Evolutionary conservation across 1,284 basidiomycete species (phyloP), one percentile per base, ranked within the genome.

Genomic region (Cryptococcus floricola): DNA sequence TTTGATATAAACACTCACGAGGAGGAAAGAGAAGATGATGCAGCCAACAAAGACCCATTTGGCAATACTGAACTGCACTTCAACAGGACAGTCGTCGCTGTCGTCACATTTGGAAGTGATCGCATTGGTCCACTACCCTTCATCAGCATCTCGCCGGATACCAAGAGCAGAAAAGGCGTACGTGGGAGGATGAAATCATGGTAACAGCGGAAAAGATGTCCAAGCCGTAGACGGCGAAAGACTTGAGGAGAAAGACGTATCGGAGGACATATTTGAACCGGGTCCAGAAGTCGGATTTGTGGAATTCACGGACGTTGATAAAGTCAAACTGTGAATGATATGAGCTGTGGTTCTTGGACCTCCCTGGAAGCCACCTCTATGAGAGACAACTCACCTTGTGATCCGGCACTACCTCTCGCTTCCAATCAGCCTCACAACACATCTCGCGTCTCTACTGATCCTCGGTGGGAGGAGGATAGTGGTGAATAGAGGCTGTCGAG

Each of bases 161-260:
- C 14, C 14, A 23, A 31, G 18, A 39, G 42, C 13, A 8, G 27
- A 16, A 10, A 2, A 34, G 2, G 63, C 71, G 57, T 48, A 74
- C 71, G 51, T 85, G 83, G 34, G 84, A 82, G 42, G 91, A 93
- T n/a, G 89, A 87, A 48, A 98, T 87, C 87, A 97, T 90, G 63
- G 94, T 97, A 59, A 92, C 84, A 58, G 91, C 93, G 38, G 95
- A 95, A 81, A 96, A 98, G 75, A 98, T 92, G 83, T 98, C 96
- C 77, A 91, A 89, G 57, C 92, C 83, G 78, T 97, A 97, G 76
- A 98, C 94, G 58, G 92, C 85, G 78, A 98, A 87, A 34, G 90
- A 91, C 77, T 96, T 97, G 81, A 96, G 84, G 56, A 98, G 85
- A 68, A 93, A 83, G 73, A 92, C 79, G 77, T 95, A 98, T 61